Conservation (phyloP, 106 monocot species). For the Dendrobium officinale region DNA sequence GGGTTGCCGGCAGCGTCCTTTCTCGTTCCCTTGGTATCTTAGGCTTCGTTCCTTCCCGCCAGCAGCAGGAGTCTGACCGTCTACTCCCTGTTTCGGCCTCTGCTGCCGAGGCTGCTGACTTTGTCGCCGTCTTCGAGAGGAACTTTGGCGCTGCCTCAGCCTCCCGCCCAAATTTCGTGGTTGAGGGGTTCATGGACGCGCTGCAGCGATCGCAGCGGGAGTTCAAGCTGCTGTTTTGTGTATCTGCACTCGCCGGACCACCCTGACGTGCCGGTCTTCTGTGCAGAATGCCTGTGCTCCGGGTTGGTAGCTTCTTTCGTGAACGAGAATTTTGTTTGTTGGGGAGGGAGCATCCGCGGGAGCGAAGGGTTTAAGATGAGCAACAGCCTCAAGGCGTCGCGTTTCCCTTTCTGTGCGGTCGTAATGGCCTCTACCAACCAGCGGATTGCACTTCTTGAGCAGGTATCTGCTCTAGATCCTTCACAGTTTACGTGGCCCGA, state of each 20-base stretch:
- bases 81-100: conserved; percentile 36
- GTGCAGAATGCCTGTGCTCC: conserved; percentile 47
- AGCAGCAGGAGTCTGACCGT: conserved; percentile 14
- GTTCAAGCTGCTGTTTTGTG: conserved; percentile 77
- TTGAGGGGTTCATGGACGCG: conserved; percentile 85
- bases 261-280: conserved; percentile 76
- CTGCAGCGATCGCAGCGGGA: conserved; percentile 78
- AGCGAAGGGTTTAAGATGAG: conserved; percentile 98
- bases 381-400: conserved; percentile 80
- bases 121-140: conserved; percentile 52
- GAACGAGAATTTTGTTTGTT: conserved; percentile 80
- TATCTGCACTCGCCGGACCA: conserved; percentile 96
- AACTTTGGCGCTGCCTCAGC: conserved; percentile 31
- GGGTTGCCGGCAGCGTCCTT: conserved; percentile 69
- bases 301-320: conserved; percentile 62
- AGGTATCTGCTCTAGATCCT: conserved; percentile 26
- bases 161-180: conserved; percentile 44
- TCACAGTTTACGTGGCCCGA: not conserved
- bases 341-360: conserved; percentile 89
- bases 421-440: conserved; percentile 75
- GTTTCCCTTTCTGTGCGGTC: conserved; percentile 88
- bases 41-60: conserved; percentile 23
- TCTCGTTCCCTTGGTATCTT: conserved; percentile 66
- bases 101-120: conserved; percentile 63
- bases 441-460: conserved; percentile 65